Conservation (phyloP, 352 stramenopile genomes). For the Blastocystis sp. region DNA sequence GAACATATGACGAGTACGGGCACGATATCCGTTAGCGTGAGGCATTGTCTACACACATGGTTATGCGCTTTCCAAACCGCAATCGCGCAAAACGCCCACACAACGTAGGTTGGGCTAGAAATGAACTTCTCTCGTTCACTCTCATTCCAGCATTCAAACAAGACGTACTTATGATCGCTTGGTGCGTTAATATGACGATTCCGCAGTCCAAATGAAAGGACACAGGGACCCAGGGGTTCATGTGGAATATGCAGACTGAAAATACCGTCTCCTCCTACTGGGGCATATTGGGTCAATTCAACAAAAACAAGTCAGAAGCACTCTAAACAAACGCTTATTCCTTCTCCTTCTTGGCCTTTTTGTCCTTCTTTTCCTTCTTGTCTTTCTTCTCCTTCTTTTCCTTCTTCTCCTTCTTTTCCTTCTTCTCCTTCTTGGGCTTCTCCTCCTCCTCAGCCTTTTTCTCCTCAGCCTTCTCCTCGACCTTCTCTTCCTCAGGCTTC, state of each 20-base stretch:
- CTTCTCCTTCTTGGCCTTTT: slow-evolving; percentile 1
- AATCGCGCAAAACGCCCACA: no score
- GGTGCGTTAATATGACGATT: neutral
- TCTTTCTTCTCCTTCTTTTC: slow-evolving; percentile 42
- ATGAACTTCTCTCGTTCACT: neutral
- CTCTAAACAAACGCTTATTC: neutral
- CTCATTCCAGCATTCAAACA: neutral
- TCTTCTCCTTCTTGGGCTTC: neutral
- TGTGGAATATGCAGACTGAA: neutral
- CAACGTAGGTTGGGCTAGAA: neutral
- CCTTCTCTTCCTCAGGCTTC: neutral
- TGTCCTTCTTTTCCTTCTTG: slow-evolving; percentile 49
- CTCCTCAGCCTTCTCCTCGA: neutral
- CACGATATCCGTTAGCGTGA: slow-evolving; percentile 94
- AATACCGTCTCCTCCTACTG: neutral
- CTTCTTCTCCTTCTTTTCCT: slow-evolving; percentile 39
- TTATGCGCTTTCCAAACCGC: no score
- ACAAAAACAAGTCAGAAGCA: neutral
- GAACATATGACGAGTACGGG: slow-evolving; percentile 98
- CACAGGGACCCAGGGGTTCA: neutral
- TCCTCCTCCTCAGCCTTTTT: neutral
- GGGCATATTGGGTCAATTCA: neutral
- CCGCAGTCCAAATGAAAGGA: neutral
- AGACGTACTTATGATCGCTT: neutral
- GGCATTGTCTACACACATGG: slow-evolving; percentile 75